A percentile compares a stretch with the other conserved stretches of the same genome.
Conservation (phyloP, 305 asterid species). For the Nicotiana rustica region DNA sequence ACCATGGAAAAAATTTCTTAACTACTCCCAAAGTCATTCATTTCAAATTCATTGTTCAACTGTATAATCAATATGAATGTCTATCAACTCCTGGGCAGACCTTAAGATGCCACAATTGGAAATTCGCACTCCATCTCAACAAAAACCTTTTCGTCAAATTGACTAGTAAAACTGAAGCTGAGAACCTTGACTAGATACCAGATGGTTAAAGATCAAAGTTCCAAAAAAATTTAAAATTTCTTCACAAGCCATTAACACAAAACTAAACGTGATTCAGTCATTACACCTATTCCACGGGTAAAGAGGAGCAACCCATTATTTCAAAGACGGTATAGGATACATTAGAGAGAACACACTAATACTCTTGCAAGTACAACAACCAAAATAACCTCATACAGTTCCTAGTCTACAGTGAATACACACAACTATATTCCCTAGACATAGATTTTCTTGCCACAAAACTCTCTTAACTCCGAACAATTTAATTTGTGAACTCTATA, state of each 20-base stretch:
- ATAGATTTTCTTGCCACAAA: not conserved
- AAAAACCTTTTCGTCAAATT: not conserved
- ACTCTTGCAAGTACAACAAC: not conserved
- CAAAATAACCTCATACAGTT: not conserved
- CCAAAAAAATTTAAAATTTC: not conserved
- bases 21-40: not conserved
- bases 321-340: not conserved
- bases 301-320: not conserved
- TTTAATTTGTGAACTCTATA: not conserved
- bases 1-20: not conserved
- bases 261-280: not conserved
- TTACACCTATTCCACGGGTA: not conserved
- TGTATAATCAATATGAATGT: not conserved
- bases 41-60: not conserved
- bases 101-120: not conserved
- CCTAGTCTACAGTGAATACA: not conserved
- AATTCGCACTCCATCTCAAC: conserved; percentile 23
- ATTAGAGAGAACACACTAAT: not conserved
- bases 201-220: not conserved
- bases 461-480: not conserved
- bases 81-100: not conserved
- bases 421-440: not conserved
- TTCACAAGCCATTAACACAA: not conserved
- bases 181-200: not conserved
- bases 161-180: not conserved